Evolutionary conservation across 1,139 yeast species (phyloP), one percentile per base, ranked within the genome.

Genomic region (Suhomyces yuchorum): DNA sequence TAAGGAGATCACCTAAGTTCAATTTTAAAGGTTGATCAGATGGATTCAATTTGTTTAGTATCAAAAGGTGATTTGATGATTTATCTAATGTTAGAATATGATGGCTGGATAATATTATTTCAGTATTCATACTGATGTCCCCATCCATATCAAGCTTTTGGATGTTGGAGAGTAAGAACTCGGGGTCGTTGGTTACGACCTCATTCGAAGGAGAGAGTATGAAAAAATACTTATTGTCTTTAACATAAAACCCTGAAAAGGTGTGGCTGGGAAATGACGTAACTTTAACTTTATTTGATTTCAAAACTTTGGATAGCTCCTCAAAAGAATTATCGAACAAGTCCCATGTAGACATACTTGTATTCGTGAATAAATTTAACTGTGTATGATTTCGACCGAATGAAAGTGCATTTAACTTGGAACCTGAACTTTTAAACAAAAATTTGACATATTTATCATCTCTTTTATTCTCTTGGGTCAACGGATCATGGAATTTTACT

Each of bases 381-480:
- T 74, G 51, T 69, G 56, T 52, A 47, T 57, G 56, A 50, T 62
- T 59, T 46, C 52, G 47, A 19, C 63, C 49, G 45, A 66, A 62
- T 2, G 61, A 44, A 3, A 70, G 46, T 2, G 70, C 71, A 9
- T 17, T 18, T 4, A 47, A 23, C 7, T 36, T 32, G 12, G 28
- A 17, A 3, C 38, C 41, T 7, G 17, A 11, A 8, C 40, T 63
- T 1, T 63, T 65, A 49, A 60, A 68, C 0, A 68, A 66, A 20
- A 57, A 61, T 47, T 71, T 72, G 8, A 70, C 51, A 43, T 63
- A 61, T 50, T 66, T 71, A 47, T 75, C 78, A 51, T 73, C 78
- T 35, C 72, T 63, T 50, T 71, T 73, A 42, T 61, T 65, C 18
- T 61, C 65, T 33, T 61, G 64, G 4, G 58, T 45, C 17, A 52